phyloP scores from a whole-genome alignment of 805 yeast genomes.

The Candida maesae region DNA sequence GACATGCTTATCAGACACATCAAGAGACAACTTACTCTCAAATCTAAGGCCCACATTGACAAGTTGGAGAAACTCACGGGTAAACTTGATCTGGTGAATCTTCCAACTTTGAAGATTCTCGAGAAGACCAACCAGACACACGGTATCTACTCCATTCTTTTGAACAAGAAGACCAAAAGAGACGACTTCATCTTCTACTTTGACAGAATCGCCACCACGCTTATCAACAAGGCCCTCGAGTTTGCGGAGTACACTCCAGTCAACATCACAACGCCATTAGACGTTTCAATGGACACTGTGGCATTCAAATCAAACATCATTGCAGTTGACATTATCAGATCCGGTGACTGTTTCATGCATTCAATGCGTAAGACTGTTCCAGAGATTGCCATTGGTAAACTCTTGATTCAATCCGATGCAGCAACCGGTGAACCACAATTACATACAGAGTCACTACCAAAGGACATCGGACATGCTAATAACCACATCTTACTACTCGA shows the following conservation, averaged over 20 bases:
- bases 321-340: slow-evolving; percentile 78
- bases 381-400: slow-evolving; percentile 73
- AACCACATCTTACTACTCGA: slow-evolving; percentile 67
- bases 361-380: slow-evolving; percentile 76
- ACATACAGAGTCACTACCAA: slow-evolving; percentile 76
- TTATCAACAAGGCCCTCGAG: slow-evolving; percentile 69
- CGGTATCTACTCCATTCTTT: slow-evolving; percentile 68
- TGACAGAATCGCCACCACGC: slow-evolving; percentile 70
- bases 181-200: slow-evolving; percentile 86
- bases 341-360: slow-evolving; percentile 89
- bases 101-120: slow-evolving; percentile 26
- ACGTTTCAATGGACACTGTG: slow-evolving; percentile 26
- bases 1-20: slow-evolving; percentile 77
- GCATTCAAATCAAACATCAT: slow-evolving; percentile 44
- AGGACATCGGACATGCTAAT: slow-evolving; percentile 21
- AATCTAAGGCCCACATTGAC: slow-evolving; percentile 64
- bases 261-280: slow-evolving; percentile 41
- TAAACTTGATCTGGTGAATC: slow-evolving; percentile 26
- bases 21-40: slow-evolving; percentile 59
- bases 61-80: slow-evolving; percentile 57
- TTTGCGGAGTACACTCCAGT: slow-evolving; percentile 36
- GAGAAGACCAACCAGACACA: slow-evolving; percentile 57
- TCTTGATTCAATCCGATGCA: slow-evolving; percentile 84
- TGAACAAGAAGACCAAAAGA: slow-evolving; percentile 50
- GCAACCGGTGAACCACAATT: slow-evolving; percentile 92